Base-by-base conservation (phyloP, 129 eudicot species). In the Saposhnikovia divaricata region DNA sequence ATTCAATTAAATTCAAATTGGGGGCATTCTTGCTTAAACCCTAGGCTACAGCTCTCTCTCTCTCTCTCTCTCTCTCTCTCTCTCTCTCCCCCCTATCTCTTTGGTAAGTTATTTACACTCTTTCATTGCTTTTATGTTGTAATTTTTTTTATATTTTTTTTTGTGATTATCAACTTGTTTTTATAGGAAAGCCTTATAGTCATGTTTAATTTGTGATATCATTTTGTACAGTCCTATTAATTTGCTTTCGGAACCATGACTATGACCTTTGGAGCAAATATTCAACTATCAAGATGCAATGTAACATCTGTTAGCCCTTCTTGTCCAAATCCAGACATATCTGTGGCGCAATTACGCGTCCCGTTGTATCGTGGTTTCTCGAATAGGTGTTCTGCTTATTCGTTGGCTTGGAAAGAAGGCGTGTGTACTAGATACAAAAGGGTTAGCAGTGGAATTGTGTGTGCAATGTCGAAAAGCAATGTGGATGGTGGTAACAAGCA, bases 381-480 rank as follows among this genome's bases (percentile, higher is more conserved):
- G 3, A 66, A 31, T 28, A 4, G 19, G 21, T 73, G 31, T 43
- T 73, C 2, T 43, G 27, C 23, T 11, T 42, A 73, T 39, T n/a
- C 34, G 14, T 18, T 72, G 16, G 80, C 42, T 72, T 0, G 1
- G 14, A 65, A 14, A 65, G 40, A 65, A 28, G 40, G 34, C 4
- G 14, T 65, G 34, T 39, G 28, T 66, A 81, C 80, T 81, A 81
- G 37, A 55, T 44, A 71, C 15, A 83, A 42, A 59, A 74, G 11
- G 84, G 79, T 44, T 50, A 42, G 80, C 31, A 34, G n/a, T 81
- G 40, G 72, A 12, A 25, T 72, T 74, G 77, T 91, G 25, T 25
- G 45, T 72, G 75, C 92, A 15, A 46, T 87, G 82, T 83, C 84
- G 34, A n/a, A n/a, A n/a, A n/a, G n/a, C n/a, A 68, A 73, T 72